These are phyloP conservation scores for Borovskyia barvae DNA, from an alignment of 208 protist genomes.

Conservation along the genomic window DNA sequence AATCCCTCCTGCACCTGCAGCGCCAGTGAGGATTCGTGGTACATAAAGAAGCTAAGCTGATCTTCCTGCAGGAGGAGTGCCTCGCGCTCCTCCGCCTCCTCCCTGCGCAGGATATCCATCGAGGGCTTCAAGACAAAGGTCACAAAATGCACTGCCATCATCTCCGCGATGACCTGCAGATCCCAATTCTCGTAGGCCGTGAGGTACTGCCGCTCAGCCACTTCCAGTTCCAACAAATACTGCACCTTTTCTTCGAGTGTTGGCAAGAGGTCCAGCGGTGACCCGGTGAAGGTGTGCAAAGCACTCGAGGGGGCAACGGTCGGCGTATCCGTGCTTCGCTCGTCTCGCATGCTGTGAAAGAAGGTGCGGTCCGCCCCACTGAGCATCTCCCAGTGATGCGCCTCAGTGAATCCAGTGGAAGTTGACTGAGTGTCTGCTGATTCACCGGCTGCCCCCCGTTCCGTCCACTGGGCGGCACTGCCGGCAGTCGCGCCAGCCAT, in stretches of 20 bases:
- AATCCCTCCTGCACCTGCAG: slow-evolving; percentile 26
- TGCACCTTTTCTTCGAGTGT: slow-evolving; percentile 14
- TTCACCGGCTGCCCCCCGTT: not conserved
- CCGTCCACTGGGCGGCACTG: not conserved
- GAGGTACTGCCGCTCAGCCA: slow-evolving; percentile 41
- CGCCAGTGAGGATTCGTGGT: slow-evolving; percentile 42
- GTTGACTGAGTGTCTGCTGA: not conserved
- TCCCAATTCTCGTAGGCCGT: slow-evolving; percentile 60
- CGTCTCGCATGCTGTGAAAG: slow-evolving; percentile 5
- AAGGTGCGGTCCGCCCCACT: slow-evolving; percentile 12
- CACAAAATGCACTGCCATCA: slow-evolving; percentile 79
- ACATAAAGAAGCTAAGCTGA: slow-evolving; percentile 42
- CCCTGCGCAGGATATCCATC: slow-evolving; percentile 51
- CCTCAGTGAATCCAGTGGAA: slow-evolving; percentile 14
- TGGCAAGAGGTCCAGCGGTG: slow-evolving; percentile 16
- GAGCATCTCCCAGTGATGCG: slow-evolving; percentile 18
- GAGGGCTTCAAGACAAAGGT: slow-evolving; percentile 73
- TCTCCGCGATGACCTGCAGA: slow-evolving; percentile 51
- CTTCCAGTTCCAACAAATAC: slow-evolving; percentile 46
- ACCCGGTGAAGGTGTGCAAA: not conserved
- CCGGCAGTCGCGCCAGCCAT: not conserved
- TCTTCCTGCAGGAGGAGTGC: slow-evolving; percentile 56
- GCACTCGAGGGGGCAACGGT: too few relatives aligned
- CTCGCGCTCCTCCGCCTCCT: slow-evolving; percentile 35
- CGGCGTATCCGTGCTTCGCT: too few relatives aligned